Percentiles rank a stretch among this genome's conserved stretches.
Conservation (phyloP, 306 rosid species). For the Lagenaria siceraria region DNA sequence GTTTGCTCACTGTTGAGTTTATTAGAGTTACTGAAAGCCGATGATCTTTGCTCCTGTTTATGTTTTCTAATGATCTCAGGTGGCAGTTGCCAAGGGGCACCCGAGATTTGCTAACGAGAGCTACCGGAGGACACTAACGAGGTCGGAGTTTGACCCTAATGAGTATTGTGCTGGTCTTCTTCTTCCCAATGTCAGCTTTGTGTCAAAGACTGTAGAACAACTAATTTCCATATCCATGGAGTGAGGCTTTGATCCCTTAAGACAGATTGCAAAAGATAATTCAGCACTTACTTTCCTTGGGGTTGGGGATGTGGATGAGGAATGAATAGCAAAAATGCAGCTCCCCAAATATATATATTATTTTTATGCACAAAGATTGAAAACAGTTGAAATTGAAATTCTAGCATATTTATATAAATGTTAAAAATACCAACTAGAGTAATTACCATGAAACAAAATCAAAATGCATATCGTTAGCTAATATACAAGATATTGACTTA, state of each 20-base stretch:
- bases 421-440: too few relatives aligned
- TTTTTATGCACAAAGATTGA: too few relatives aligned
- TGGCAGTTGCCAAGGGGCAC: slow-evolving; percentile 59
- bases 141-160: slow-evolving; percentile 30
- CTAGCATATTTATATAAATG: too few relatives aligned
- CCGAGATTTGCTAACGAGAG: slow-evolving; percentile 44
- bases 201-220: slow-evolving; percentile 35
- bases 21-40: neutral
- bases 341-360: too few relatives aligned
- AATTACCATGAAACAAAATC: too few relatives aligned
- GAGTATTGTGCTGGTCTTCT: slow-evolving; percentile 44
- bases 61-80: slow-evolving; percentile 22
- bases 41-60: neutral
- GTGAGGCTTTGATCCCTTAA: neutral
- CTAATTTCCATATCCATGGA: slow-evolving; percentile 19
- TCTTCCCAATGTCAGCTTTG: slow-evolving; percentile 54
- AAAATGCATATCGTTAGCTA: too few relatives aligned
- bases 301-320: too few relatives aligned
- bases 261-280: neutral
- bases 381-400: too few relatives aligned
- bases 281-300: too few relatives aligned
- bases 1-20: neutral
- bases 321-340: too few relatives aligned
- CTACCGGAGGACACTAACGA: slow-evolving; percentile 37
- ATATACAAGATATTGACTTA: too few relatives aligned